These are phyloP conservation scores for Gymnopus androsaceus DNA, from an alignment of 1,284 basidiomycete genomes.

Conservation along the genomic window DNA sequence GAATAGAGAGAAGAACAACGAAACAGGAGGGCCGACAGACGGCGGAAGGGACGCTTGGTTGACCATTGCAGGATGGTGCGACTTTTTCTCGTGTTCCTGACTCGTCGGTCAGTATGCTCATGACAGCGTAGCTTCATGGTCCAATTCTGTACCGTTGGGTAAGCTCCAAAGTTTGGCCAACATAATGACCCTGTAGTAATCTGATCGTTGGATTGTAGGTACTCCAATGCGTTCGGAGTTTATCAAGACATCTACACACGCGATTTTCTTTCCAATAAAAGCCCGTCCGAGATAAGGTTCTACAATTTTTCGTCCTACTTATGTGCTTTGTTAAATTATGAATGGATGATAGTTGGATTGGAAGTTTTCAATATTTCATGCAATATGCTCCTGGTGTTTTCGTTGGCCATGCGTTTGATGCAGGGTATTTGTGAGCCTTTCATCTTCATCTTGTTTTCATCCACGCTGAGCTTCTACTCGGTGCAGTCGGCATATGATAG, in stretches of 20 bases:
- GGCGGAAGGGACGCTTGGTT: constrained; percentile 9
- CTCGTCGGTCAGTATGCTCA: neutral
- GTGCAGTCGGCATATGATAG: constrained; percentile 39
- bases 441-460: constrained; percentile 1
- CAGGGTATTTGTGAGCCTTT: constrained; percentile 42
- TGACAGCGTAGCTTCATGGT: constrained; percentile 34
- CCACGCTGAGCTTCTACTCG: constrained; percentile 2
- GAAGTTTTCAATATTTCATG: constrained; percentile 46
- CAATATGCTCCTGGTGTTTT: constrained; percentile 42
- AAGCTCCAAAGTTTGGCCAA: constrained; percentile 6
- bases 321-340: neutral
- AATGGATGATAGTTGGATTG: constrained; percentile 41
- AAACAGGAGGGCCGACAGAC: neutral
- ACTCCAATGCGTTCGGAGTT: constrained; percentile 42
- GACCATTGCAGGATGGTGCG: constrained; percentile 9
- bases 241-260: constrained; percentile 53
- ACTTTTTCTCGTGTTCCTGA: neutral
- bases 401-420: constrained; percentile 44
- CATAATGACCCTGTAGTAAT: neutral
- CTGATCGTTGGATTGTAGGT: constrained; percentile 25
- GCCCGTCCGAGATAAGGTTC: constrained; percentile 50
- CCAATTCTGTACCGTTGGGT: constrained; percentile 47
- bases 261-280: constrained; percentile 40
- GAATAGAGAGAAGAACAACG: neutral
- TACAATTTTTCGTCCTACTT: neutral